Evolutionary conservation across 164 flowering plant species (phyloP), one percentile per base, ranked within the genome.

Genomic region (Stephania cephalantha): DNA sequence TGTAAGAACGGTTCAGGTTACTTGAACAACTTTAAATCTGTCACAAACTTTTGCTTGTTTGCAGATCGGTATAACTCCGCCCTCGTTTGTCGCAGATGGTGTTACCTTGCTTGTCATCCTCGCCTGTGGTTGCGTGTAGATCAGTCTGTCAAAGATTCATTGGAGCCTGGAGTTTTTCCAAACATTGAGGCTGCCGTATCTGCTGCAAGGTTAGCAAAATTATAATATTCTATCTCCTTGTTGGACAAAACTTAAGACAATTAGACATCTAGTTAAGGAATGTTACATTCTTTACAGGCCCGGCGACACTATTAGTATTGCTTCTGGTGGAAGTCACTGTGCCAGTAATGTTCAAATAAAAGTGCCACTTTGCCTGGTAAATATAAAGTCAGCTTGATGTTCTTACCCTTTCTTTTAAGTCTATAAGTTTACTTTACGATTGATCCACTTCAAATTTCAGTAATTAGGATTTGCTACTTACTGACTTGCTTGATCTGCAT

Each of bases 71-170:
- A 90, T 93, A 93, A 93, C 88, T 84, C 97, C 79, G 98, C 98
- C 87, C 99, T 92, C 83, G 98, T 93, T 95, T 95, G 97, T 97
- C 92, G 86, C 90, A 92, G 97, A 92, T 95, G 98, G 99, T 79
- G 76, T 52, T 88, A 86, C 82, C 79, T 93, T 83, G 99, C 97
- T 52, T 93, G 97, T 81, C 99, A 95, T 78, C 99, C 98, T 79
- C 95, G 88, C 44, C 78, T 89, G 53, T 95, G 98, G 97, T 81
- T 95, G 76, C 87, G 98, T 66, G 97, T 93, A 46, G 97, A 93
- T 48, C 79, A 87, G 29, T 86, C 90, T 9, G 63, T 82, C 69
- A 90, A 86, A 79, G 86, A 83, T 79, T 12, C 69, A 67, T 82
- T 88, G 53, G 84, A 87, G 42, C 86, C 88, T 72, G 94, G 95